Evolutionary conservation across 2,329 filamentous ascomycete genomes (phyloP).

Genomic region (Claviceps capensis): DNA sequence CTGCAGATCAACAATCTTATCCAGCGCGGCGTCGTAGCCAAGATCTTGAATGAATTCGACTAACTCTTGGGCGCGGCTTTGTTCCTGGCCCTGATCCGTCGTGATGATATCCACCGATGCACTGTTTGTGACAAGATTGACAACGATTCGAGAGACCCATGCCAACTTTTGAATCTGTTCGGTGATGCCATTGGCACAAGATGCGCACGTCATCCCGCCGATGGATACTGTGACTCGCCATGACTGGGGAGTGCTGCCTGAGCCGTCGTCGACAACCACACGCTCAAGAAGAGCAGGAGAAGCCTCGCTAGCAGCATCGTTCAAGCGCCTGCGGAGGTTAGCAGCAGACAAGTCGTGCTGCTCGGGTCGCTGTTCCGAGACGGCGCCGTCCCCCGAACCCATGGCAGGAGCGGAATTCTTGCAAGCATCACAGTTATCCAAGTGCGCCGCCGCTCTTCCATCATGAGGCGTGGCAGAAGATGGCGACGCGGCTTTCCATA

Average conservation of each 20-base stretch:
- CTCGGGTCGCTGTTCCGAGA: slow-evolving; percentile 2
- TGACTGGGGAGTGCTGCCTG: slow-evolving; percentile 2
- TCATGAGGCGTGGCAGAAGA: slow-evolving; percentile 10
- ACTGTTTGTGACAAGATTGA: slow-evolving; percentile 56
- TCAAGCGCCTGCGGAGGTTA: slow-evolving; percentile 4
- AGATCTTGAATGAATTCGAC: slow-evolving; percentile 42
- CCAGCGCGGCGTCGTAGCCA: slow-evolving; percentile 51
- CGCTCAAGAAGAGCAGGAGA: slow-evolving; percentile 11
- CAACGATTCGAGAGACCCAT: slow-evolving; percentile 42
- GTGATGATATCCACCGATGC: slow-evolving; percentile 43
- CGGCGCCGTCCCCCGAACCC: slow-evolving; percentile 3
- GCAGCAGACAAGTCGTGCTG: slow-evolving; percentile 3
- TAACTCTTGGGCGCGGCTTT: slow-evolving; percentile 18
- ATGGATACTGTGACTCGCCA: slow-evolving; percentile 46
- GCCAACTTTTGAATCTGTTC: slow-evolving; percentile 40
- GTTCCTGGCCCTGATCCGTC: slow-evolving; percentile 17
- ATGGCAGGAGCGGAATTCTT: slow-evolving; percentile 10
- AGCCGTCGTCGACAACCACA: slow-evolving; percentile 11
- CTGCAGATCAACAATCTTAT: slow-evolving; percentile 31
- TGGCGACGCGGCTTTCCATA: slow-evolving; percentile 15
- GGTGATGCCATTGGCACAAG: slow-evolving; percentile 52
- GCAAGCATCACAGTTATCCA: slow-evolving; percentile 26
- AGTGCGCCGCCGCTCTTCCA: slow-evolving; percentile 18
- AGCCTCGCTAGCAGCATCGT: not conserved
- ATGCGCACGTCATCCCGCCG: slow-evolving; percentile 60